Base-by-base conservation (phyloP, 2,329 filamentous ascomycete genomes). In the Talaromyces sp. region DNA sequence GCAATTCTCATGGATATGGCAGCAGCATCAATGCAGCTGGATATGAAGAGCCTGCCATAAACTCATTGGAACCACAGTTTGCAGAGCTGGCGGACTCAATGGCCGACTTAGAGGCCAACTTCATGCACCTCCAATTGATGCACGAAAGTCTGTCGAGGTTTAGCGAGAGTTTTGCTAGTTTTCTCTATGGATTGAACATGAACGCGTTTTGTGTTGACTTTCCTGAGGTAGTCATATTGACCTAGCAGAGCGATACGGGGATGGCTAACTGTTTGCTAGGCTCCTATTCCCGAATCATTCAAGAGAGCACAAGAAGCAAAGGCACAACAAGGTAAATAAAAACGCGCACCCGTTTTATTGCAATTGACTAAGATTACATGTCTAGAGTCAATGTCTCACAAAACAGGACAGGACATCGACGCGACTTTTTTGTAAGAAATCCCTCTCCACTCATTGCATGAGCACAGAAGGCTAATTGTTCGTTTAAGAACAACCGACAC, bases 131-230 rank as follows among this genome's bases (percentile, higher is more conserved):
- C 64, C 93, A 97, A 73, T 78, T 97, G 62, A 95, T 99, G 87
- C 91, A 99, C 70, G 93, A 97, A 78, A 96, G 90, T 68, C 76
- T 99, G 64, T 85, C 90, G 22, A 85, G 94, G 25, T 99, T 99
- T 75, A 93, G 88, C 73, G 94, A 99, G 80, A 95, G 89, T 69
- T 99, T 99, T 74, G 91, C 91, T 1, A 91, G 88, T 65, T 97
- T 99, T 68, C 77, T 99, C 46, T 99, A 97, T 67, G 94, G 94
- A 1, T 74, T 99, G 71, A 97, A 97, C 70, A 97, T 99, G 92
- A 97, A 97, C 73, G 94, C 94, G 1, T 99, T 97, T 72, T 97
- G 93, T 72, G 92, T 97, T 33, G 94, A 99, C 73, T 99, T 97
- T 64, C 89, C 91, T 0, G 94, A 99, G 84, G 91, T 91, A 99